Percentiles rank a stretch among this genome's conserved stretches.
Evolutionary conservation across 176 grass and related monocot genomes (phyloP).

Genomic region (Juncus effusus): DNA sequence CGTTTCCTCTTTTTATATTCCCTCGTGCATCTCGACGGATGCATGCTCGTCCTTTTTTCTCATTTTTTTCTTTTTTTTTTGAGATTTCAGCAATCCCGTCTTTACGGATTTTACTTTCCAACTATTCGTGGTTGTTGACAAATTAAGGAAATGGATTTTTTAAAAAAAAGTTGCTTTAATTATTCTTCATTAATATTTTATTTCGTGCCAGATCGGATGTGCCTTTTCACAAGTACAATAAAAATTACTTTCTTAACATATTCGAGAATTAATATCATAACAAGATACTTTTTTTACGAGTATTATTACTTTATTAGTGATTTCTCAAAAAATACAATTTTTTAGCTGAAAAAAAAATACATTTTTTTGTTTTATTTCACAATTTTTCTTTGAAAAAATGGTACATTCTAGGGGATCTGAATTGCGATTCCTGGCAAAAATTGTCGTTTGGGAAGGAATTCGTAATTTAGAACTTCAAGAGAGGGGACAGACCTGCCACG

Average conservation of each 20-base stretch:
- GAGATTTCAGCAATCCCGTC: not conserved
- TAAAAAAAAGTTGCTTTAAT: conserved; percentile 6
- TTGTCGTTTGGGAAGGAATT: conserved; percentile 13
- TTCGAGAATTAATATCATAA: no score
- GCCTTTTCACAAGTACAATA: not conserved
- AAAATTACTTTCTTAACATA: no score
- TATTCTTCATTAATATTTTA: conserved; percentile 2
- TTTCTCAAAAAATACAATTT: no score
- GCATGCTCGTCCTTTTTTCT: not conserved
- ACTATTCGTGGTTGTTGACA: conserved; percentile 1
- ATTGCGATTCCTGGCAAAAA: conserved; percentile 3
- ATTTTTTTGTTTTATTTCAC: no score
- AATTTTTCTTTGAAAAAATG: not conserved
- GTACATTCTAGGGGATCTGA: conserved; percentile 23
- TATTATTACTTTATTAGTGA: no score
- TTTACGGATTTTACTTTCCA: not conserved
- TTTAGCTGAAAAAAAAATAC: no score
- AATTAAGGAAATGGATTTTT: not conserved
- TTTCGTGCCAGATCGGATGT: conserved; percentile 20
- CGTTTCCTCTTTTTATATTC: conserved; percentile 14
- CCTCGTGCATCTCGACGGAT: conserved; percentile 14
- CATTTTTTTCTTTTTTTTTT: conserved; percentile 1
- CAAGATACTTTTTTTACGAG: no score
- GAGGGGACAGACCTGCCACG: conserved; percentile 1
- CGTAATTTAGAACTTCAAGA: not conserved